Percentiles rank a stretch among this genome's conserved stretches.
phyloP scores from a whole-genome alignment of 1,284 basidiomycete genomes.

The Peniophora sp. region DNA sequence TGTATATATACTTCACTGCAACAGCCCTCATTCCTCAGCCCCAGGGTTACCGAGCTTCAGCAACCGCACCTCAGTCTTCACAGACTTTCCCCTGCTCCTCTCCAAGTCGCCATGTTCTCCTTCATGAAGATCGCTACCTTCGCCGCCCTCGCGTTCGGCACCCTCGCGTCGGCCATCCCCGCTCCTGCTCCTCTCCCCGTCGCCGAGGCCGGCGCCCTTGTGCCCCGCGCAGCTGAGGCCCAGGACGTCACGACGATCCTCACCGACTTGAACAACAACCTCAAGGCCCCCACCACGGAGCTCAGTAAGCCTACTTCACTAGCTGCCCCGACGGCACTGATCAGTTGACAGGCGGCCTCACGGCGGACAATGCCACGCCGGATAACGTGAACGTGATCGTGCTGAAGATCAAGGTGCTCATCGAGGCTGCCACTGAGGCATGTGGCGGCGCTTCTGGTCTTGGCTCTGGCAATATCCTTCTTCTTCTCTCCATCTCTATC shows the following conservation, averaged over 20 bases:
- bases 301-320: background rate
- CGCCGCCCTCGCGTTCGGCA: constrained; percentile 13
- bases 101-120: constrained; percentile 6
- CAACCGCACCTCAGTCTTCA: too few species aligned
- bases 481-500: background rate
- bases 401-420: background rate
- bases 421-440: background rate
- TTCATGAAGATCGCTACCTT: constrained; percentile 7
- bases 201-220: background rate
- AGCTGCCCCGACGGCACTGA: background rate
- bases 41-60: too few species aligned
- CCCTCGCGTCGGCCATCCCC: constrained; percentile 12
- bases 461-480: background rate
- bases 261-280: background rate
- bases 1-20: too few species aligned
- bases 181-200: constrained; percentile 8
- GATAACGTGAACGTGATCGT: background rate
- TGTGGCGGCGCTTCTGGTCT: background rate
- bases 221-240: background rate
- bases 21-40: too few species aligned
- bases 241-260: background rate
- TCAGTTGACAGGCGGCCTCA: background rate
- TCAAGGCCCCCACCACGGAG: background rate
- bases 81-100: background rate
- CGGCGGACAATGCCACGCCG: background rate